phyloP scores from a whole-genome alignment of 2,329 filamentous ascomycete species.

The Fusarium zealandicum region DNA sequence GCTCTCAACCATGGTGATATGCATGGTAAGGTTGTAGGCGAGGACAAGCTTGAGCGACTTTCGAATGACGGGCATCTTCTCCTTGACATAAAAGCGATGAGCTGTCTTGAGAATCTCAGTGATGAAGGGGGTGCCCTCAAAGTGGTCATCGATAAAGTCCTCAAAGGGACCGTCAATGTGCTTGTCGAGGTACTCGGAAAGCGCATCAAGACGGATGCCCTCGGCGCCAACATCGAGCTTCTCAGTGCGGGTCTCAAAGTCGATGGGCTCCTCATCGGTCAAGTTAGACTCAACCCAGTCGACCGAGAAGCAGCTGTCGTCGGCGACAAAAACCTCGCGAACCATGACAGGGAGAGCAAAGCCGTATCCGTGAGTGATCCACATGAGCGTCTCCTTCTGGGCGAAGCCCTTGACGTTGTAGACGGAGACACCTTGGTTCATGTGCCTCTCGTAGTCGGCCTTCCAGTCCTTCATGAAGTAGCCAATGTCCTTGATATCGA shows the following conservation, averaged over 20 bases:
- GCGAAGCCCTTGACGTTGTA: constrained; percentile 91
- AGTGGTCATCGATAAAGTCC: constrained; percentile 93
- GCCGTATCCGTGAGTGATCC: constrained; percentile 96
- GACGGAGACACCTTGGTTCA: constrained; percentile 85
- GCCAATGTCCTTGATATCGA: constrained; percentile 97
- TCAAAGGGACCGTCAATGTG: constrained; percentile 94
- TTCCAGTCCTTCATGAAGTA: constrained; percentile 99
- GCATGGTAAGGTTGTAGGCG: constrained; percentile 93
- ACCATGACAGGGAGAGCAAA: constrained; percentile 92
- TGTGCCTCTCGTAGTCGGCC: constrained; percentile 92
- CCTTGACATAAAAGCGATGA: constrained; percentile 89
- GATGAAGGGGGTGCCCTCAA: constrained; percentile 92
- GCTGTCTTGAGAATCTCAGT: constrained; percentile 97
- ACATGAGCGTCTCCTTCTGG: constrained; percentile 74
- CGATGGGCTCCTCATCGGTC: constrained; percentile 71
- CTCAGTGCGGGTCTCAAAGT: constrained; percentile 87
- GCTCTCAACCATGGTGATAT: constrained; percentile 94
- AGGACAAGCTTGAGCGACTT: constrained; percentile 95
- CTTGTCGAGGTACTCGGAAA: constrained; percentile 93
- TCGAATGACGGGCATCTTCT: constrained; percentile 86
- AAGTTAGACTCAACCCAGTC: constrained; percentile 90
- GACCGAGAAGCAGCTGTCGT: constrained; percentile 90
- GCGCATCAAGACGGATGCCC: constrained; percentile 79
- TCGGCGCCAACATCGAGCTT: constrained; percentile 89
- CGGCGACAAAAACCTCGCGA: constrained; percentile 89